These are phyloP conservation scores for Penicillium sp. DNA, from an alignment of 2,329 filamentous ascomycete species.

Conservation along the genomic window DNA sequence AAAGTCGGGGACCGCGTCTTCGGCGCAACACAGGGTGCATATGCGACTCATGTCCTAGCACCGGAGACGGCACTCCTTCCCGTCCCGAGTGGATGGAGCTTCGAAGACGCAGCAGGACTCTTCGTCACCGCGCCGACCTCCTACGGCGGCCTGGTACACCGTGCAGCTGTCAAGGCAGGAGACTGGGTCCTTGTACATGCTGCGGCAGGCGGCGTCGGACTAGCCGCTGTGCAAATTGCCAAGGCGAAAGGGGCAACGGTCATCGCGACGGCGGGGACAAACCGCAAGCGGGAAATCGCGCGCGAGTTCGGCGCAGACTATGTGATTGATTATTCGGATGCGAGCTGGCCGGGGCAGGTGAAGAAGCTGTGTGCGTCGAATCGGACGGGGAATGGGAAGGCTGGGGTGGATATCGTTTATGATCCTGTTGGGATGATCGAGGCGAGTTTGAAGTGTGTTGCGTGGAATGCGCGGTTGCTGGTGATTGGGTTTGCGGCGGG, in stretches of 20 bases:
- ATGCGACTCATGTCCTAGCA: constrained; percentile 68
- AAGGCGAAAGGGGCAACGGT: constrained; percentile 88
- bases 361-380: constrained; percentile 55
- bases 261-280: constrained; percentile 81
- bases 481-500: constrained; percentile 86
- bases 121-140: constrained; percentile 90
- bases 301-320: constrained; percentile 78
- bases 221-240: constrained; percentile 88
- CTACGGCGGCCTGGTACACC: constrained; percentile 73
- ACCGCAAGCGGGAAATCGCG: constrained; percentile 74
- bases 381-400: constrained; percentile 58
- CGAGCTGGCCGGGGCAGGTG: constrained; percentile 62
- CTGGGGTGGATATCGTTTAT: constrained; percentile 85
- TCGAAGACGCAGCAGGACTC: constrained; percentile 75
- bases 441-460: constrained; percentile 79
- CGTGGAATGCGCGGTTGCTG: constrained; percentile 84
- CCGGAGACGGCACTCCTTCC: constrained; percentile 62
- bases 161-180: constrained; percentile 69
- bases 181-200: constrained; percentile 89
- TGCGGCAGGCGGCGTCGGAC: constrained; percentile 82
- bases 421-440: constrained; percentile 91
- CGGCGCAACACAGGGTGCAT: constrained; percentile 78
- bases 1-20: constrained; percentile 78
- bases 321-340: constrained; percentile 69
- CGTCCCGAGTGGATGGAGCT: constrained; percentile 75